Evolutionary conservation across 2,329 filamentous ascomycete species (phyloP), one percentile per base, ranked within the genome.

Genomic region (Aspergillus jensenii): DNA sequence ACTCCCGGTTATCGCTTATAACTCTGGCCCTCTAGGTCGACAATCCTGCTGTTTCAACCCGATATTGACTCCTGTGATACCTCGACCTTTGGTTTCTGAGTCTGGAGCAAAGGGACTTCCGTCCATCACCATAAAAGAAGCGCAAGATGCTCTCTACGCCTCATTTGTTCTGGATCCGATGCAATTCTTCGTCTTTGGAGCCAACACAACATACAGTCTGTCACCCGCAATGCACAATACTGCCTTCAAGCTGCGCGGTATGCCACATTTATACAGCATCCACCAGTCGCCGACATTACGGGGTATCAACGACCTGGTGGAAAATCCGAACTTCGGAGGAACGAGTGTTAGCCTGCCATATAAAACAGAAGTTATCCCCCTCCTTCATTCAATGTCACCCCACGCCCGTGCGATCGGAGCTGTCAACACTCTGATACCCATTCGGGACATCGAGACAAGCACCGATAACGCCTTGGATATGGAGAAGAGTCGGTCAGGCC

Each of bases 161-260:
- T 86, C 84, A 1, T 89, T 88, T 58, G 79, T 88, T 1, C 83
- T 86, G 52, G 87, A 91, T 41, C 81, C 86, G 0, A 85, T 92
- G 79, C 85, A 87, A 50, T 85, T 90, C 55, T 90, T 89, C 64
- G 87, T 92, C 35, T 84, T 91, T 51, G 90, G 90, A n/a, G 86
- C 84, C 55, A 87, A 87, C 55, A 85, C 90, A 9, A 84, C 81
- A 50, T 90, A 90, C 75, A 91, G 87, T 68, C 72, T 92, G 56
- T 91, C 89, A 0, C 89, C 90, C 1, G 86, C 87, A 6, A 92
- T 92, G 88, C 89, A 93, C 70, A 90, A 87, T 55, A 81, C 87
- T 6, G 89, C 89, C 0, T 85, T 90, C 58, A 78, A 81, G 52
- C 82, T 81, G 23, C 85, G 85, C 62, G 89, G 89, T 0, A 84